Percentiles rank a stretch among this genome's conserved stretches.
Evolutionary conservation across 2,329 filamentous ascomycete species (phyloP).

Genomic region (Rhinocladiella mackenziei): DNA sequence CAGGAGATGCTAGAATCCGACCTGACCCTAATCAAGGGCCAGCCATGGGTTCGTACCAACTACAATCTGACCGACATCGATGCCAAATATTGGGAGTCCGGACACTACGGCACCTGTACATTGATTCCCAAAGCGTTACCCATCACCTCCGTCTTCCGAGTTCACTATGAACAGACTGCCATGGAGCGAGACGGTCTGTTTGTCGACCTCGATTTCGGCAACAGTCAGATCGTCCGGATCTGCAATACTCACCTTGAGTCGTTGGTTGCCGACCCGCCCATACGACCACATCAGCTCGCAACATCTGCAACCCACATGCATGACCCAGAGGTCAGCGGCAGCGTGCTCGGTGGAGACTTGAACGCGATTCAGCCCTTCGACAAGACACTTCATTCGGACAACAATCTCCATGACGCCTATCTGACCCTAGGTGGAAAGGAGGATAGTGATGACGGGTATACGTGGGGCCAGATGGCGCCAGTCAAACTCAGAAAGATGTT

Average conservation of each 20-base stretch:
- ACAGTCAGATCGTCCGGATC: slow-evolving; percentile 39
- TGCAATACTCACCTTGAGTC: slow-evolving; percentile 59
- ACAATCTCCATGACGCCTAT: slow-evolving; percentile 51
- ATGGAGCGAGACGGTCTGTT: slow-evolving; percentile 56
- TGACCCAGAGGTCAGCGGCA: slow-evolving; percentile 31
- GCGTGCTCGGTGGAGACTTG: slow-evolving; percentile 52
- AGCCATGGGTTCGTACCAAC: slow-evolving; percentile 46
- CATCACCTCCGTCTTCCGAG: slow-evolving; percentile 47
- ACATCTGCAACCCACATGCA: slow-evolving; percentile 45
- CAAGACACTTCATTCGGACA: slow-evolving; percentile 45
- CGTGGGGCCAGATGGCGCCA: slow-evolving; percentile 55
- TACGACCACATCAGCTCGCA: slow-evolving; percentile 48
- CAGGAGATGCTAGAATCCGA: slow-evolving; percentile 52
- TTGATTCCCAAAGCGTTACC: slow-evolving; percentile 49
- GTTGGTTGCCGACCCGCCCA: slow-evolving; percentile 46
- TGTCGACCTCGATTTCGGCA: slow-evolving; percentile 44
- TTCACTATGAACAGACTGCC: slow-evolving; percentile 47
- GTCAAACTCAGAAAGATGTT: slow-evolving; percentile 42
- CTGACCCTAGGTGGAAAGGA: slow-evolving; percentile 51
- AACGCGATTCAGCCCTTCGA: slow-evolving; percentile 58
- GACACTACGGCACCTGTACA: slow-evolving; percentile 51
- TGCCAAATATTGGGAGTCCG: slow-evolving; percentile 43
- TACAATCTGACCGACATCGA: slow-evolving; percentile 51
- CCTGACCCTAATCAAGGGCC: slow-evolving; percentile 42
- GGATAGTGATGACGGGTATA: slow-evolving; percentile 51